phyloP scores from a whole-genome alignment of 352 stramenopile genomes.

The Phytopythium chamaehyphon region DNA sequence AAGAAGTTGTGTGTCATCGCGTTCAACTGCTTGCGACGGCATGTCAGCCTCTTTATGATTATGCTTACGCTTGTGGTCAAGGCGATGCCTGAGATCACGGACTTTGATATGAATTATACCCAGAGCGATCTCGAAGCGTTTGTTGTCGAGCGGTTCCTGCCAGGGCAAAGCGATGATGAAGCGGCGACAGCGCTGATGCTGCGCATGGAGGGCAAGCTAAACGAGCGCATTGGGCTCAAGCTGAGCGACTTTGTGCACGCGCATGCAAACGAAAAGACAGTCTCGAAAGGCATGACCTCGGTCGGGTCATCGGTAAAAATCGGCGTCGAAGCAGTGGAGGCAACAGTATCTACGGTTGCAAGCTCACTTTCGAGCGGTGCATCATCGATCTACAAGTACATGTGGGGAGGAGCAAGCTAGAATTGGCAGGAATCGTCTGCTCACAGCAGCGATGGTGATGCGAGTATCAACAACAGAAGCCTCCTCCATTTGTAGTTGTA shows the following conservation, averaged over 20 bases:
- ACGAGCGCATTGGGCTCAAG: slow-evolving; percentile 83
- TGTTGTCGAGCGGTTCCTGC: slow-evolving; percentile 78
- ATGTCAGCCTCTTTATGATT: slow-evolving; percentile 87
- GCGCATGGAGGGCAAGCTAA: slow-evolving; percentile 85
- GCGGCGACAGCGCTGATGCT: slow-evolving; percentile 74
- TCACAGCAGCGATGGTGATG: too few species aligned
- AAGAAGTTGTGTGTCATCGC: slow-evolving; percentile 85
- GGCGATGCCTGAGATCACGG: slow-evolving; percentile 78
- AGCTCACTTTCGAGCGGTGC: slow-evolving; percentile 70
- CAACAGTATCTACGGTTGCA: slow-evolving; percentile 72
- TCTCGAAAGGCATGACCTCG: slow-evolving; percentile 77
- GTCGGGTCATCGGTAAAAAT: slow-evolving; percentile 81
- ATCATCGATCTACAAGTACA: slow-evolving; percentile 84
- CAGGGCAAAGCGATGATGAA: slow-evolving; percentile 78
- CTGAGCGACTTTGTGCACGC: slow-evolving; percentile 86
- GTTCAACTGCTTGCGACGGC: slow-evolving; percentile 82
- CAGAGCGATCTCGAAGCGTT: slow-evolving; percentile 82
- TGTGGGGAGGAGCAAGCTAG: slow-evolving; percentile 42
- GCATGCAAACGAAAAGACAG: slow-evolving; percentile 82
- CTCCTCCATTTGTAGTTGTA: too few species aligned
- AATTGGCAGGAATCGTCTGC: not conserved
- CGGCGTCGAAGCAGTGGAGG: slow-evolving; percentile 65
- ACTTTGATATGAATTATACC: slow-evolving; percentile 84
- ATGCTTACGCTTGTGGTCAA: slow-evolving; percentile 83
- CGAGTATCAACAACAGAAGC: too few species aligned